Evolutionary conservation across 2,329 filamentous ascomycete species (phyloP).

Genomic region (Colletotrichum liaoningense): DNA sequence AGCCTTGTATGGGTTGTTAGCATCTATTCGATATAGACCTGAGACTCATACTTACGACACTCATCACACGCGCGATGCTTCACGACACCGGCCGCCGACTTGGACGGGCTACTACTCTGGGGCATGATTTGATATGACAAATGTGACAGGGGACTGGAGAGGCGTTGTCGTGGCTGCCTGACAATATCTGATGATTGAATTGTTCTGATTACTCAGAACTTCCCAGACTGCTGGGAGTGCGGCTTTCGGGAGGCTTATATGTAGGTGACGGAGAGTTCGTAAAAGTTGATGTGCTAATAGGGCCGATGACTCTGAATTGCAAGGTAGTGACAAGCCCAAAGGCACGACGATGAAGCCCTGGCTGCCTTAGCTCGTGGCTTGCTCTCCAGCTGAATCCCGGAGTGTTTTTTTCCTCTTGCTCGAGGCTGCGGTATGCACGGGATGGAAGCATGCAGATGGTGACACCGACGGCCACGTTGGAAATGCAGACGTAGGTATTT

Average conservation of each 20-base stretch:
- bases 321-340: conserved; percentile 11
- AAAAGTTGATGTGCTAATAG: neutral
- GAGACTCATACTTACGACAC: conserved; percentile 65
- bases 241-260: conserved; percentile 24
- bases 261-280: conserved; percentile 4
- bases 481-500: conserved; percentile 1
- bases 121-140: conserved; percentile 29
- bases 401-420: conserved; percentile 13
- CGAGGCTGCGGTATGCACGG: conserved; percentile 12
- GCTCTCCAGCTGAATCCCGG: conserved; percentile 28
- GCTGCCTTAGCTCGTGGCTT: conserved; percentile 21
- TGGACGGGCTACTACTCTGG: conserved; percentile 30
- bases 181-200: conserved; percentile 18
- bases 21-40: neutral
- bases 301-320: neutral
- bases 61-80: conserved; percentile 75
- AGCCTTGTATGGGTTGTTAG: conserved; percentile 54
- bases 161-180: conserved; percentile 19
- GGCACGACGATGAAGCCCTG: conserved; percentile 13
- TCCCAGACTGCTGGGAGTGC: conserved; percentile 15
- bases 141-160: neutral
- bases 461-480: conserved; percentile 18
- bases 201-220: conserved; percentile 25
- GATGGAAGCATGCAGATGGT: conserved; percentile 20
- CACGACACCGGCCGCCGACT: conserved; percentile 41